Evolutionary conservation across 2,329 filamentous ascomycete species (phyloP), one percentile per base, ranked within the genome.

Genomic region (Macroventuria anomochaeta): DNA sequence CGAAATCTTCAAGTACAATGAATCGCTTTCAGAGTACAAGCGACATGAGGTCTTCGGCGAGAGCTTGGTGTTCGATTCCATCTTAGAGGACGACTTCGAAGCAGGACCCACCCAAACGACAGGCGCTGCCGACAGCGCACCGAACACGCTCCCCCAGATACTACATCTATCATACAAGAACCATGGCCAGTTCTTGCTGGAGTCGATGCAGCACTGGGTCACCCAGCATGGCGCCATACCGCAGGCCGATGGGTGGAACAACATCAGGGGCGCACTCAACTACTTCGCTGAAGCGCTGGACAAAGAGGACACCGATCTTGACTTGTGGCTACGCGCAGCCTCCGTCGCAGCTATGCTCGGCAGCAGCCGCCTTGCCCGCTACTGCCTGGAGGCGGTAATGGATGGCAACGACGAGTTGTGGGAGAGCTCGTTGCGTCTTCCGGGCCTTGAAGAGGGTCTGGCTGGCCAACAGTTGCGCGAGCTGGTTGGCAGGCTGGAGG

Each of bases 111-210:
- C 81, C 81, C 60, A 78, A 59, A 65, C 63, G 18, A 83, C 84
- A 23, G 84, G 83, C 53, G 85, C 87, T 42, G 84, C 85, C 41
- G 91, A 96, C 60, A 88, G 85, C 23, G 86, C 87, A 2, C 90
- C 88, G 13, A 95, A 89, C 69, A 93, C 88, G 41, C 79, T 97
- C 8, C 88, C 91, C 0, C 93, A 97, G 69, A 92, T 96, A 10
- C 82, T 97, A 17, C 97, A 96, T 68, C 83, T 99, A 7, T 90
- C 93, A 1, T 91, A 96, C 80, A 99, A 97, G 75, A 99, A 97
- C 65, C 88, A 93, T 76, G 95, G 92, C 34, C 91, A 97, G 69
- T 97, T 96, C 69, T 80, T 88, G 53, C 80, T 99, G n/a, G 93
- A 99, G 71, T 79, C 77, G 53, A 84, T 88, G 62, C 86, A 81